phyloP scores from a whole-genome alignment of 2,329 filamentous ascomycete species.

The Aureobasidium sp. region DNA sequence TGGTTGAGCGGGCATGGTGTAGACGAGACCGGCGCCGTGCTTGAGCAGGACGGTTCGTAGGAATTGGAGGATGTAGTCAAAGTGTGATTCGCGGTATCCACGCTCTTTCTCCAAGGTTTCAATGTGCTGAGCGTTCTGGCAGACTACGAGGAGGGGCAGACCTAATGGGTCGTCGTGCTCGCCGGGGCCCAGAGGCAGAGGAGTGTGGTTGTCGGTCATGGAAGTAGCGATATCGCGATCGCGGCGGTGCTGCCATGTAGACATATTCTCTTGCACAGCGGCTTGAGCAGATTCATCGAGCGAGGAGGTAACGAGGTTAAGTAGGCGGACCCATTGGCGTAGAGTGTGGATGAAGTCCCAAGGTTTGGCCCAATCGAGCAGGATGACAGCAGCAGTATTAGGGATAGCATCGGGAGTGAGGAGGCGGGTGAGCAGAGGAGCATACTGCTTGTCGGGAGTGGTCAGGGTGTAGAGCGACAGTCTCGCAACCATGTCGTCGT shows the following conservation, averaged over 20 bases:
- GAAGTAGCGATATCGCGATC: slow-evolving; percentile 42
- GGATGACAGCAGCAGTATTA: slow-evolving; percentile 65
- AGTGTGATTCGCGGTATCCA: slow-evolving; percentile 91
- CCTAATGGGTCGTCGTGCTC: slow-evolving; percentile 91
- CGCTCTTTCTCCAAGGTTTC: slow-evolving; percentile 82
- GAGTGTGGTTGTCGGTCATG: slow-evolving; percentile 46
- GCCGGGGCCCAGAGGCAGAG: slow-evolving; percentile 72
- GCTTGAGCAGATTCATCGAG: slow-evolving; percentile 69
- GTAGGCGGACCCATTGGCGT: slow-evolving; percentile 77
- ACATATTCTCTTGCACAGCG: slow-evolving; percentile 80
- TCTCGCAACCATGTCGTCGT: slow-evolving; percentile 86
- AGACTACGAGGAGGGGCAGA: slow-evolving; percentile 85
- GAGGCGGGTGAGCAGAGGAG: slow-evolving; percentile 72
- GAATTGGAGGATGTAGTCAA: slow-evolving; percentile 92
- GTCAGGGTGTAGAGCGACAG: slow-evolving; percentile 83
- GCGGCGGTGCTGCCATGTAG: slow-evolving; percentile 64
- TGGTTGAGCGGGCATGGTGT: slow-evolving; percentile 51
- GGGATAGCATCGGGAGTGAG: slow-evolving; percentile 76
- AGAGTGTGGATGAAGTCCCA: slow-evolving; percentile 88
- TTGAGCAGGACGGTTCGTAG: slow-evolving; percentile 73
- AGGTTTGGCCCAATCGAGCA: slow-evolving; percentile 93
- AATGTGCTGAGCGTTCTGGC: slow-evolving; percentile 90
- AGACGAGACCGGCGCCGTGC: slow-evolving; percentile 50
- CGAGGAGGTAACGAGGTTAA: slow-evolving; percentile 67
- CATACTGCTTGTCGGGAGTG: slow-evolving; percentile 75